Evolutionary conservation across 2,329 filamentous ascomycete genomes (phyloP), one percentile per base, ranked within the genome.

Genomic region (Aspergillus piperis): DNA sequence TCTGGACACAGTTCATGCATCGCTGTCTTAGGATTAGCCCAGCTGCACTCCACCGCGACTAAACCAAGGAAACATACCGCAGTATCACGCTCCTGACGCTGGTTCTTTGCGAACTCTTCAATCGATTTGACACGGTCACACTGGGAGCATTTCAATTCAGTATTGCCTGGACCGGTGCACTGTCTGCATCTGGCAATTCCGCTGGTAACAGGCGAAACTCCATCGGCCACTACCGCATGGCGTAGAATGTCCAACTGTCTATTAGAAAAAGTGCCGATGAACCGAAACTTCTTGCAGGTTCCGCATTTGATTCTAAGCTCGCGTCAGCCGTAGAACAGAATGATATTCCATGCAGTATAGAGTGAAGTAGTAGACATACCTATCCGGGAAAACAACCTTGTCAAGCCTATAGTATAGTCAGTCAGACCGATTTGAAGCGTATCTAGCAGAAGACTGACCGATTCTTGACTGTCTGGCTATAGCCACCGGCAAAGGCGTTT

Each of bases 31-130:
- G 53, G 36, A 49, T 27, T 30, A 47, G 17, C 27, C 42, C 32
- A 39, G 52, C 19, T 54, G 32, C 36, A n/a, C 27, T 21, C 8
- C 27, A 3, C 2, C 44, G 15, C 6, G 30, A 44, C 17, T 38
- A 23, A n/a, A 52, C 19, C 19, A 15, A 8, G 11, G 38, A 5
- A 44, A 17, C 80, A 62, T 78, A 83, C 82, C 25, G 78, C 79
- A 41, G 66, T 68, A 59, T 81, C 82, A 1, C 77, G 75, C 42
- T 80, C 77, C 27, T 68, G 72, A 13, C 83, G 76, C 71, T 84
- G 80, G 6, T 65, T 64, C 63, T 83, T 85, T 17, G 80, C 78
- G 64, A 85, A 87, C 0, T 74, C 73, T 5, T 82, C 78, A 2
- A 84, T 59, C 0, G 76, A 72, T 65, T 84, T 84, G 2, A 71